Percentiles rank a stretch among this genome's conserved stretches.
These are phyloP conservation scores for Phaeosphaeriaceae sp. DNA, from an alignment of 2,329 filamentous ascomycete species.

Conservation along the genomic window DNA sequence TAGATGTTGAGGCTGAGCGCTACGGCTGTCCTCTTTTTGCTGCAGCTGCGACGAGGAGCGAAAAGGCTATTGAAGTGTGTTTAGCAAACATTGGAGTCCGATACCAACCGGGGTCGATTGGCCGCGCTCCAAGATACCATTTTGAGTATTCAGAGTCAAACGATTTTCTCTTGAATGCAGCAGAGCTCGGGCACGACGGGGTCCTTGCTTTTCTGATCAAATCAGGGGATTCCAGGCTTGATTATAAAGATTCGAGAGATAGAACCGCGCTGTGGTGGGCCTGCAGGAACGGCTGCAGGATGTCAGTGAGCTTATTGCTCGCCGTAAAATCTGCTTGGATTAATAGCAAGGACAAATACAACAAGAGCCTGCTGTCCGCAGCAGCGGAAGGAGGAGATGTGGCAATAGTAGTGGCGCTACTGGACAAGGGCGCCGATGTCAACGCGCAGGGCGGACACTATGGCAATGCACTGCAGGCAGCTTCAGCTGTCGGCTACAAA, in stretches of 20 bases:
- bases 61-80: slow-evolving; percentile 28
- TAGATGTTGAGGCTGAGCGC: slow-evolving; percentile 34
- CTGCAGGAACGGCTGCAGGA: too few relatives aligned
- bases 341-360: too few relatives aligned
- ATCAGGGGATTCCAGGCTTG: too few relatives aligned
- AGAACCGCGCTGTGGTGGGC: too few relatives aligned
- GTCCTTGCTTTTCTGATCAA: slow-evolving; percentile 25
- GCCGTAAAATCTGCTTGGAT: too few relatives aligned
- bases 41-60: slow-evolving; percentile 40
- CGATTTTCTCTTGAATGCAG: slow-evolving; percentile 32
- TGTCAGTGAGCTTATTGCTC: too few relatives aligned
- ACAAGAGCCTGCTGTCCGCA: too few relatives aligned
- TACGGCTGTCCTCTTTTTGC: slow-evolving; percentile 49
- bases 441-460: not conserved
- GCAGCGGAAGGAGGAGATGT: too few relatives aligned
- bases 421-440: not conserved
- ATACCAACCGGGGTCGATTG: too few relatives aligned
- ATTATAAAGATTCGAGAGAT: too few relatives aligned
- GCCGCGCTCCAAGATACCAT: too few relatives aligned
- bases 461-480: not conserved
- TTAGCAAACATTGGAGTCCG: slow-evolving; percentile 27
- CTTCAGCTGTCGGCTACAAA: not conserved
- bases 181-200: slow-evolving; percentile 23
- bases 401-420: too few relatives aligned
- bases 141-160: slow-evolving; percentile 19